A percentile compares a stretch with the other conserved stretches of the same genome.
These are phyloP conservation scores for Beauveria bassiana DNA, from an alignment of 2,329 filamentous ascomycete genomes.

Conservation along the genomic window DNA sequence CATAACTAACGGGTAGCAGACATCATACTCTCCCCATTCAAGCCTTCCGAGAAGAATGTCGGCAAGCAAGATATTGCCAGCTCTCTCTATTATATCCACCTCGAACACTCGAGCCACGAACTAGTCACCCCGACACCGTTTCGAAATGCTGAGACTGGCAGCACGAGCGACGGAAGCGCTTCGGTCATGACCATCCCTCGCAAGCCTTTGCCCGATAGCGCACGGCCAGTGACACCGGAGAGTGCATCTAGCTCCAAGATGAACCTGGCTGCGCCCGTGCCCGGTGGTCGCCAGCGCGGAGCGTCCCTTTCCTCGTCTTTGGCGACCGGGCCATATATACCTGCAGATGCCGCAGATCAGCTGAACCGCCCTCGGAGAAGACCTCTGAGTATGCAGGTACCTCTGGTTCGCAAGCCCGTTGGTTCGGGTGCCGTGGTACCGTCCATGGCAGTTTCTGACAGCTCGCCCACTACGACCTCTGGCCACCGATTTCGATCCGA, in stretches of 20 bases:
- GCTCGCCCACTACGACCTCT: constrained; percentile 9
- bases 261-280: neutral
- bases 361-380: neutral
- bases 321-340: constrained; percentile 6
- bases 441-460: neutral
- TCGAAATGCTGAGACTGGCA: constrained; percentile 25
- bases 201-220: constrained; percentile 40
- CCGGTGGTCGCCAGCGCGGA: constrained; percentile 14
- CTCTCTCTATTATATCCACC: constrained; percentile 86
- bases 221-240: constrained; percentile 22
- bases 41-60: constrained; percentile 81
- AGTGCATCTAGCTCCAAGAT: constrained; percentile 3
- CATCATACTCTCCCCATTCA: constrained; percentile 84
- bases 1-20: constrained; percentile 43
- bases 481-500: neutral
- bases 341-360: constrained; percentile 9
- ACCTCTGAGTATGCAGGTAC: neutral
- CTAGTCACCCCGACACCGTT: constrained; percentile 22
- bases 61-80: constrained; percentile 79
- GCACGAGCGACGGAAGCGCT: constrained; percentile 37
- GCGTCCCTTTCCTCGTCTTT: constrained; percentile 13
- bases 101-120: constrained; percentile 49
- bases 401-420: constrained; percentile 22
- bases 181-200: constrained; percentile 39
- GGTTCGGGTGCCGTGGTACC: constrained; percentile 18